Percentiles rank a stretch among this genome's conserved stretches.
These are phyloP conservation scores for Jackrogersella minutella DNA, from an alignment of 495 filamentous ascomycete genomes.

Conservation along the genomic window DNA sequence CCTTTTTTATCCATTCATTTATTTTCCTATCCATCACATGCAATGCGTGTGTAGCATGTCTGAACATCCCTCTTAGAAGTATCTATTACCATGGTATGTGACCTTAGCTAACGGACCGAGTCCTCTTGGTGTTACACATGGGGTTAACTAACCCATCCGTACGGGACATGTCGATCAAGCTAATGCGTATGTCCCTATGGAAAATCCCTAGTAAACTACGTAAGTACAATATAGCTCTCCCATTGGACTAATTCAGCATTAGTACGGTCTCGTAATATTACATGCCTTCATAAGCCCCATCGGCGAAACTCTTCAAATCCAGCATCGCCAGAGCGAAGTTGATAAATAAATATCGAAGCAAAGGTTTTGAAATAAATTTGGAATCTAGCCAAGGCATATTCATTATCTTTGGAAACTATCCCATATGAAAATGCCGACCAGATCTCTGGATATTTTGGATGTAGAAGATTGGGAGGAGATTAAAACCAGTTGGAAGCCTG, in stretches of 20 bases:
- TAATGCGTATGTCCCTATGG: no score
- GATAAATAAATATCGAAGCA: neutral
- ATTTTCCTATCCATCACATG: neutral
- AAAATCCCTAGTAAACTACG: no score
- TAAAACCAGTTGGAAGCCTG: conserved; percentile 19
- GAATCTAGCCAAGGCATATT: neutral
- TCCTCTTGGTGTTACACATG: neutral
- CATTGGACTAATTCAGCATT: neutral
- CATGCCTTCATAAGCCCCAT: neutral
- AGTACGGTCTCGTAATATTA: neutral
- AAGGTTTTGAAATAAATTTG: neutral
- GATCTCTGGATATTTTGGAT: conserved; percentile 1
- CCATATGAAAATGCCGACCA: neutral
- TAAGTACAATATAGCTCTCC: neutral
- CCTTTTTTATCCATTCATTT: neutral
- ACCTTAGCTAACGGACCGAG: neutral
- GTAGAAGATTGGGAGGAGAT: conserved; percentile 34
- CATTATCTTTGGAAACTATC: neutral
- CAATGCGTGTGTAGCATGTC: neutral
- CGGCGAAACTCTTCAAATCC: neutral
- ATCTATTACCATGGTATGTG: neutral
- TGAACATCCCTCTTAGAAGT: neutral
- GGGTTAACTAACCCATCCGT: neutral
- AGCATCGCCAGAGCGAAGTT: neutral
- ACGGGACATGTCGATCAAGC: neutral